Conservation (phyloP, 176 grass and related monocot genomes). For the Thinopyrum elongatum region DNA sequence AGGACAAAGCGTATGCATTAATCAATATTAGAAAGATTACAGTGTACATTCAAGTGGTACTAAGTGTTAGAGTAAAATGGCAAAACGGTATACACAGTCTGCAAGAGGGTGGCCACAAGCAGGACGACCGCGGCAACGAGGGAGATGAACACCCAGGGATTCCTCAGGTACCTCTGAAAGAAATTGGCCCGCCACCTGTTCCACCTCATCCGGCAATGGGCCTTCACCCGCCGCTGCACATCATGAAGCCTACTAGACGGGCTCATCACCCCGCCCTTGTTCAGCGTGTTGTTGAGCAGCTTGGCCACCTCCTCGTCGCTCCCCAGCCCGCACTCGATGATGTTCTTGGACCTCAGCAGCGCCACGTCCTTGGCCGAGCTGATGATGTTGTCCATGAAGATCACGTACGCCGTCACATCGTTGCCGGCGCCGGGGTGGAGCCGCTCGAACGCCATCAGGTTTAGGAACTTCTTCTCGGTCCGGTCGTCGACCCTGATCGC, state of each 20-base stretch:
- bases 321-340: background rate
- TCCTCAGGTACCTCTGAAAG: slow-evolving; percentile 29
- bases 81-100: slow-evolving; percentile 23
- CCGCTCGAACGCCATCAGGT: slow-evolving; percentile 59
- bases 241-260: background rate
- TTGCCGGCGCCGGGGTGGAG: slow-evolving; percentile 31
- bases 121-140: slow-evolving; percentile 15
- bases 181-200: slow-evolving; percentile 36
- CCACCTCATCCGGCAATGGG: background rate
- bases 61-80: background rate
- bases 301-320: slow-evolving; percentile 25
- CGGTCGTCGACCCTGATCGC: slow-evolving; percentile 18
- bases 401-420: slow-evolving; percentile 40
- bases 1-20: background rate
- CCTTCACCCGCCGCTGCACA: background rate
- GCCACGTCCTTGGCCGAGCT: slow-evolving; percentile 46
- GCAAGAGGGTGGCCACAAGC: slow-evolving; percentile 27
- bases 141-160: slow-evolving; percentile 36
- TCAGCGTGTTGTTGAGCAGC: slow-evolving; percentile 14
- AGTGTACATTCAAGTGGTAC: background rate
- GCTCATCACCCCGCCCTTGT: background rate
- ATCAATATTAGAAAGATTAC: background rate
- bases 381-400: slow-evolving; percentile 70
- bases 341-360: slow-evolving; percentile 29
- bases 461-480: slow-evolving; percentile 49